Conservation (phyloP, 306 rosid genomes). For the Potentilla sterilis region DNA sequence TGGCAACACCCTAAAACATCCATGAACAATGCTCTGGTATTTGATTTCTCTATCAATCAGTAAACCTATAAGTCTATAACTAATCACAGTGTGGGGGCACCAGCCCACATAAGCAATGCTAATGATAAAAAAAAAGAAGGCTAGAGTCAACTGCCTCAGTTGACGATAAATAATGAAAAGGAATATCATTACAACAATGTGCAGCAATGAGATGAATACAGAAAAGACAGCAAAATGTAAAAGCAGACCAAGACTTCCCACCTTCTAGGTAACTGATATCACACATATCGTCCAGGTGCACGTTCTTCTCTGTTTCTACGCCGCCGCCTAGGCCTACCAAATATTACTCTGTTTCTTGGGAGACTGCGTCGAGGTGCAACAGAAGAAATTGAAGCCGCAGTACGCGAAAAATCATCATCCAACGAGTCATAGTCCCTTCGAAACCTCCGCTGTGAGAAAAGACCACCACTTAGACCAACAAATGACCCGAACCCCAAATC, state of each 20-base stretch:
- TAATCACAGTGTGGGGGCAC: slow-evolving; percentile 11
- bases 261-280: background rate
- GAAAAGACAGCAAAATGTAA: background rate
- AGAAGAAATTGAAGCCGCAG: slow-evolving; percentile 43
- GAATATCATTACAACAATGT: slow-evolving; percentile 10
- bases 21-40: background rate
- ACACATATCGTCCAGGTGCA: slow-evolving; percentile 6
- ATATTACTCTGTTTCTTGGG: slow-evolving; percentile 33
- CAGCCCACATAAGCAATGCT: slow-evolving; percentile 14
- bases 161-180: background rate
- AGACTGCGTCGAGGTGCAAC: slow-evolving; percentile 54
- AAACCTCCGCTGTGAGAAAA: slow-evolving; percentile 49
- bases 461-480: slow-evolving; percentile 44
- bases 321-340: slow-evolving; percentile 53
- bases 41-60: slow-evolving; percentile 1
- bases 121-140: background rate
- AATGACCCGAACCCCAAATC: slow-evolving; percentile 49
- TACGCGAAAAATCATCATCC: slow-evolving; percentile 37
- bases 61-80: background rate
- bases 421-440: slow-evolving; percentile 35
- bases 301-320: slow-evolving; percentile 43
- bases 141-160: slow-evolving; percentile 9
- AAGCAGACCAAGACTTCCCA: slow-evolving; percentile 19
- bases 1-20: background rate
- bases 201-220: slow-evolving; percentile 11